phyloP scores from a whole-genome alignment of 2,329 filamentous ascomycete species.

The Penicillium janthinellum region DNA sequence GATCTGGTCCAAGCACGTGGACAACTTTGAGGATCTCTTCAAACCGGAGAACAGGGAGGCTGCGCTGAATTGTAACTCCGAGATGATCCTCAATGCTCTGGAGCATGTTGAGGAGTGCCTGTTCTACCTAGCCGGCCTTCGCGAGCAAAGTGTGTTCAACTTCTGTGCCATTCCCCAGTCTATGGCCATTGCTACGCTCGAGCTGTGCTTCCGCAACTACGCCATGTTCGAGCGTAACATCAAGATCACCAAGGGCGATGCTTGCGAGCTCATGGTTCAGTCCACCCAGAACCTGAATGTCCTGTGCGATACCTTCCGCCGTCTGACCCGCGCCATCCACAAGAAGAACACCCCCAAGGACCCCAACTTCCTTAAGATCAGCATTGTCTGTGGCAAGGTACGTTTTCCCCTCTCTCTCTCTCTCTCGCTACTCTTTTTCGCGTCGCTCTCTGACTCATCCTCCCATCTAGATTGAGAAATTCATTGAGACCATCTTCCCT shows the following conservation, averaged over 20 bases:
- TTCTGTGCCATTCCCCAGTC: conserved; percentile 95
- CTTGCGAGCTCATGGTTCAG: conserved; percentile 87
- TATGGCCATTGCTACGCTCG: conserved; percentile 96
- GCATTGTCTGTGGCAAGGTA: conserved; percentile 84
- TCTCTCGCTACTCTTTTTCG: background rate
- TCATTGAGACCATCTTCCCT: conserved; percentile 92
- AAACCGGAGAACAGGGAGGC: conserved; percentile 74
- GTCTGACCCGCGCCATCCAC: conserved; percentile 78
- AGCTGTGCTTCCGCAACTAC: conserved; percentile 89
- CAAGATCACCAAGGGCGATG: conserved; percentile 95
- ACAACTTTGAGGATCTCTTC: conserved; percentile 87
- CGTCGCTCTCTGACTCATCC: conserved; percentile 9
- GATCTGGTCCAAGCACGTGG: conserved; percentile 95
- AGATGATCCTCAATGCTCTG: conserved; percentile 91
- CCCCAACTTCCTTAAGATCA: conserved; percentile 89
- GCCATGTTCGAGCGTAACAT: conserved; percentile 81
- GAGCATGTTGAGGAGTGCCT: conserved; percentile 87
- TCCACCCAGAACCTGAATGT: conserved; percentile 86
- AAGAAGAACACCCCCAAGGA: conserved; percentile 93
- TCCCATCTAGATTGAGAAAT: conserved; percentile 75
- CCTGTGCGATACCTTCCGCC: conserved; percentile 79
- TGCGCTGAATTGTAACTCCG: conserved; percentile 82
- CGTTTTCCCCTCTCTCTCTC: conserved; percentile 18
- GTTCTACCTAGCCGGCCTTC: conserved; percentile 95
- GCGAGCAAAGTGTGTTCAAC: conserved; percentile 98